These are phyloP conservation scores for Corylus avellana DNA, from an alignment of 306 rosid genomes.

Conservation along the genomic window DNA sequence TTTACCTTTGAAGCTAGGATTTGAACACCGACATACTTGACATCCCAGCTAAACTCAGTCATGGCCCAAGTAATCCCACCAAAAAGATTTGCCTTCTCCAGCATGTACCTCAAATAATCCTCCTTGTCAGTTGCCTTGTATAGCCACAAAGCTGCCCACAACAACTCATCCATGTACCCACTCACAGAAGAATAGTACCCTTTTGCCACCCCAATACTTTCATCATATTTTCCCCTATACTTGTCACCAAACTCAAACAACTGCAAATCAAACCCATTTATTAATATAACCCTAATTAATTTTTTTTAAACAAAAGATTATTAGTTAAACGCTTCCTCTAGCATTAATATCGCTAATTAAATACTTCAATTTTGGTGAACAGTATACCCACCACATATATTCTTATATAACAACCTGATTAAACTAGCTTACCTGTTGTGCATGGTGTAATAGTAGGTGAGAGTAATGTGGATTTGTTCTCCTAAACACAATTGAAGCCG, in stretches of 20 bases:
- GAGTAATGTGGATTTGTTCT: constrained; percentile 77
- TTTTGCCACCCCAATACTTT: constrained; percentile 60
- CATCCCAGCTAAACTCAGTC: constrained; percentile 83
- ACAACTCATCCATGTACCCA: constrained; percentile 85
- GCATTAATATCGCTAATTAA: neutral
- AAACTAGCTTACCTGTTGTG: constrained; percentile 55
- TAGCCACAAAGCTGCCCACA: constrained; percentile 86
- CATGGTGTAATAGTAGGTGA: constrained; percentile 72
- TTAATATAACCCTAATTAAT: neutral
- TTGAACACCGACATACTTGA: constrained; percentile 74
- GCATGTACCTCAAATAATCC: constrained; percentile 48
- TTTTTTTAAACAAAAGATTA: neutral
- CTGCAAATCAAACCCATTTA: constrained; percentile 40
- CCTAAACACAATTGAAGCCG: constrained; percentile 70
- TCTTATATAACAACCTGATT: neutral
- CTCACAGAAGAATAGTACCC: constrained; percentile 71
- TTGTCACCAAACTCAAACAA: constrained; percentile 83
- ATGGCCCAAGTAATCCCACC: constrained; percentile 86
- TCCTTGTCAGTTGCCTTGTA: constrained; percentile 62
- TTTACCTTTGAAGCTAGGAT: constrained; percentile 69
- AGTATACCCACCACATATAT: constrained; percentile 1
- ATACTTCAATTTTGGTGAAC: constrained; percentile 15
- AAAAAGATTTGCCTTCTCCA: constrained; percentile 54
- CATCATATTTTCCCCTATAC: constrained; percentile 72
- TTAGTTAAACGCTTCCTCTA: neutral